Conservation (phyloP, 768 basidiomycete species). For the Termitomyces sp. region DNA sequence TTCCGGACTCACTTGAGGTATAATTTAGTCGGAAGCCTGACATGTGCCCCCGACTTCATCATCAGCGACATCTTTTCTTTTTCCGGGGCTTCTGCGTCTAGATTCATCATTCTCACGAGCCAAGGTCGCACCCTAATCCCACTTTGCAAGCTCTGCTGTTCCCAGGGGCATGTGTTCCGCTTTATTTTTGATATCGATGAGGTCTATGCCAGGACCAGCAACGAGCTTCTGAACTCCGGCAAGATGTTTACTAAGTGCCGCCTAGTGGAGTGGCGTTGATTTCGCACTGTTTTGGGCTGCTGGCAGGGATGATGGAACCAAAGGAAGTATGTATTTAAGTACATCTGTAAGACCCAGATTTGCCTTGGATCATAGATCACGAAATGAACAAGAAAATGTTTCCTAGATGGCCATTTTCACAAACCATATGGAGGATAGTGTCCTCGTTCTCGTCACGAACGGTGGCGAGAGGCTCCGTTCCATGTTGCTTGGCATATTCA, state of each 20-base stretch:
- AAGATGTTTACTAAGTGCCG: slow-evolving; percentile 79
- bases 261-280: slow-evolving; percentile 92
- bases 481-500: slow-evolving; percentile 57
- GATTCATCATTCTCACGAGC: slow-evolving; percentile 57
- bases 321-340: slow-evolving; percentile 67
- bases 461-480: slow-evolving; percentile 38
- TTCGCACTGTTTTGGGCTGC: slow-evolving; percentile 60
- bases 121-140: slow-evolving; percentile 80
- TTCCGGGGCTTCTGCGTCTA: slow-evolving; percentile 43
- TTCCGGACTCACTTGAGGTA: no score
- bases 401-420: slow-evolving; percentile 89
- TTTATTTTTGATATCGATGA: slow-evolving; percentile 74
- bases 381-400: slow-evolving; percentile 17
- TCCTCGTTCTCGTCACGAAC: slow-evolving; percentile 76
- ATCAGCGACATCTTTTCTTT: slow-evolving; percentile 28
- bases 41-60: slow-evolving; percentile 29
- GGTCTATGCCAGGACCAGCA: slow-evolving; percentile 55
- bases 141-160: slow-evolving; percentile 74
- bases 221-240: slow-evolving; percentile 55
- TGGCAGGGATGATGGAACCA: slow-evolving; percentile 48
- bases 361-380: slow-evolving; percentile 7
- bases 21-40: slow-evolving; percentile 15
- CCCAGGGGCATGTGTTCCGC: slow-evolving; percentile 74
- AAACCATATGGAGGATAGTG: slow-evolving; percentile 79
- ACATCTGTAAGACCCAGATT: slow-evolving; percentile 56